phyloP scores from a whole-genome alignment of 2,329 filamentous ascomycete genomes.

The Paraconiothyrium brasiliense region DNA sequence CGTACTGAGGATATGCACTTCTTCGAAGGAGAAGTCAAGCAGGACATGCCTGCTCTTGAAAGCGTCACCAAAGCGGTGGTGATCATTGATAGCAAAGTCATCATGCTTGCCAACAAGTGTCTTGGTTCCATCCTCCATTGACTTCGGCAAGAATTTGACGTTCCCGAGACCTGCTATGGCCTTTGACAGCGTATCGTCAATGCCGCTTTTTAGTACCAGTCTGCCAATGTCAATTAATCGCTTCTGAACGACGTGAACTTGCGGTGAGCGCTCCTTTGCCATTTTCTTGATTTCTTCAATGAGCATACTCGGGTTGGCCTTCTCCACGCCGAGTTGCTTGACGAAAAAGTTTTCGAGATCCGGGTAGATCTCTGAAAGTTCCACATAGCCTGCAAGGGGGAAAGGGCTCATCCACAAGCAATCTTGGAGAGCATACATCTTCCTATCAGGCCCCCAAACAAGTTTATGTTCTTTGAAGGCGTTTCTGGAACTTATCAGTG shows the following conservation, averaged over 20 bases:
- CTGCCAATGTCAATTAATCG: conserved; percentile 26
- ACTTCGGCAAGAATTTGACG: conserved; percentile 27
- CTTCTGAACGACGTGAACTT: conserved; percentile 19
- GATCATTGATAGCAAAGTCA: conserved; percentile 28
- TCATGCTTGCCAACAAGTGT: conserved; percentile 21
- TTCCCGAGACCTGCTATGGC: conserved; percentile 22
- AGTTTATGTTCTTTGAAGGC: conserved; percentile 17
- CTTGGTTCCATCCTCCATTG: background rate
- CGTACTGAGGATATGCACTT: conserved; percentile 26
- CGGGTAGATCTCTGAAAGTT: conserved; percentile 23
- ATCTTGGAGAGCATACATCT: conserved; percentile 19
- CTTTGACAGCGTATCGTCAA: conserved; percentile 14
- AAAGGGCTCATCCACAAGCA: conserved; percentile 30
- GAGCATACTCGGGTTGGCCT: conserved; percentile 24
- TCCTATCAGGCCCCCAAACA: conserved; percentile 18
- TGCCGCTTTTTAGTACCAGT: conserved; percentile 17
- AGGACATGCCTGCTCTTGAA: conserved; percentile 17
- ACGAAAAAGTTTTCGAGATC: conserved; percentile 19
- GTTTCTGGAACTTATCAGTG: conserved; percentile 5
- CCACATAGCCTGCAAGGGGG: conserved; percentile 20
- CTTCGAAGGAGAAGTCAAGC: conserved; percentile 27
- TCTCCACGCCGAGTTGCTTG: conserved; percentile 23
- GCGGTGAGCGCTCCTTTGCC: conserved; percentile 15
- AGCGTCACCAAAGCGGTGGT: conserved; percentile 25
- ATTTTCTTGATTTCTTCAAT: conserved; percentile 27